These are phyloP conservation scores for Phytopythium oedochilum DNA, from an alignment of 352 stramenopile species.

Conservation along the genomic window DNA sequence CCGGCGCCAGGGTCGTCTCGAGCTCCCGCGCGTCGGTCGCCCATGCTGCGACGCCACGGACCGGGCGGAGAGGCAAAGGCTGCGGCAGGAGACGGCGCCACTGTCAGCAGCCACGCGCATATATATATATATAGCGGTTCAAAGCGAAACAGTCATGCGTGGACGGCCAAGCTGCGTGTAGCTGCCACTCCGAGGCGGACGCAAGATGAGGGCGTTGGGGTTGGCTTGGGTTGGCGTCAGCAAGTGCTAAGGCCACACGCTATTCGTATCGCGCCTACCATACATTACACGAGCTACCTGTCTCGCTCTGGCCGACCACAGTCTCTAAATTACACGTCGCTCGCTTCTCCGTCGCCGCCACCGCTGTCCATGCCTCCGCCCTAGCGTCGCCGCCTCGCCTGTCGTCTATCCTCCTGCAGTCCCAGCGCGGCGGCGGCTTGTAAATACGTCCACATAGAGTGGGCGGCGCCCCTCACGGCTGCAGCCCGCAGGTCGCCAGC, in stretches of 20 bases:
- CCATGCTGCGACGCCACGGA: too few species aligned
- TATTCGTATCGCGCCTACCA: background rate
- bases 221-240: too few species aligned
- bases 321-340: slow-evolving; percentile 3
- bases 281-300: background rate
- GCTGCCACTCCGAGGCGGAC: too few species aligned
- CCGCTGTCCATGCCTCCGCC: background rate
- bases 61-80: too few species aligned
- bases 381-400: background rate
- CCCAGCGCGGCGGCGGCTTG: background rate
- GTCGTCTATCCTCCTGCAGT: background rate
- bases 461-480: slow-evolving; percentile 17
- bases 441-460: slow-evolving; percentile 3
- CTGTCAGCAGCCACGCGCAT: too few species aligned
- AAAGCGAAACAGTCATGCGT: too few species aligned
- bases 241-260: too few species aligned
- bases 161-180: too few species aligned
- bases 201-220: too few species aligned
- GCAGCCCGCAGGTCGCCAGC: slow-evolving; percentile 31
- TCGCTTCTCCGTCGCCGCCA: background rate
- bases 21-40: background rate
- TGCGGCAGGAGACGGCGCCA: background rate
- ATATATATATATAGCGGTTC: too few species aligned
- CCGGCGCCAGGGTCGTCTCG: slow-evolving; percentile 17
- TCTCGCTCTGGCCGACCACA: background rate